phyloP scores from a whole-genome alignment of 208 protist genomes.

The Willaertia magna region DNA sequence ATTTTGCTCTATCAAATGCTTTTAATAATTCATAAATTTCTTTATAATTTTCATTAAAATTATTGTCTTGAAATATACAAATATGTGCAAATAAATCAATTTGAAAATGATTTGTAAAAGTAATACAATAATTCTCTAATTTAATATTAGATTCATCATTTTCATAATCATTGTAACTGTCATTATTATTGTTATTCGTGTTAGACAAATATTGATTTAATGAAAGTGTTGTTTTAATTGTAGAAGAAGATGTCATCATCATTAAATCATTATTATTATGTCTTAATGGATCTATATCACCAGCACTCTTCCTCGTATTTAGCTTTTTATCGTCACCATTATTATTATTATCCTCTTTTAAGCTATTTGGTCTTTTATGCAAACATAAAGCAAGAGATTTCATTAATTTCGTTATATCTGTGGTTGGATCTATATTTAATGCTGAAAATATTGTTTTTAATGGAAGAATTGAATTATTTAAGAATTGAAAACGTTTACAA shows the following conservation, averaged over 20 bases:
- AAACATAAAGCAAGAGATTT: too few relatives aligned
- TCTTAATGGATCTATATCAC: too few relatives aligned
- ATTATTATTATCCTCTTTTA: too few relatives aligned
- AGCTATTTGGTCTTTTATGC: not conserved
- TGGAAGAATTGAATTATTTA: not conserved
- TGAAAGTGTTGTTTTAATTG: not conserved
- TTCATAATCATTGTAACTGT: too few relatives aligned
- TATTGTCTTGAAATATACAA: not conserved
- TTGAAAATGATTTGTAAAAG: not conserved
- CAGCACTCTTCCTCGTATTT: too few relatives aligned
- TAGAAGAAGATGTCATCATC: too few relatives aligned
- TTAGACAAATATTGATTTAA: too few relatives aligned
- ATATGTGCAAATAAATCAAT: not conserved
- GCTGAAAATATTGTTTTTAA: not conserved
- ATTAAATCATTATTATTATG: not conserved
- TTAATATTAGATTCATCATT: not conserved
- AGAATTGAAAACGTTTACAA: not conserved
- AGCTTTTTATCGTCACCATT: too few relatives aligned
- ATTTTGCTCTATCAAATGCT: not conserved
- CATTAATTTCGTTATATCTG: too few relatives aligned
- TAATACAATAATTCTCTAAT: not conserved
- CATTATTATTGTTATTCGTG: too few relatives aligned
- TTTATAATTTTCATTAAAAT: not conserved
- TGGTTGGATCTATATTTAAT: not conserved
- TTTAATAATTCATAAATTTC: not conserved